Conservation (phyloP, 2,329 filamentous ascomycete species). For the Aspergillus alliaceus region DNA sequence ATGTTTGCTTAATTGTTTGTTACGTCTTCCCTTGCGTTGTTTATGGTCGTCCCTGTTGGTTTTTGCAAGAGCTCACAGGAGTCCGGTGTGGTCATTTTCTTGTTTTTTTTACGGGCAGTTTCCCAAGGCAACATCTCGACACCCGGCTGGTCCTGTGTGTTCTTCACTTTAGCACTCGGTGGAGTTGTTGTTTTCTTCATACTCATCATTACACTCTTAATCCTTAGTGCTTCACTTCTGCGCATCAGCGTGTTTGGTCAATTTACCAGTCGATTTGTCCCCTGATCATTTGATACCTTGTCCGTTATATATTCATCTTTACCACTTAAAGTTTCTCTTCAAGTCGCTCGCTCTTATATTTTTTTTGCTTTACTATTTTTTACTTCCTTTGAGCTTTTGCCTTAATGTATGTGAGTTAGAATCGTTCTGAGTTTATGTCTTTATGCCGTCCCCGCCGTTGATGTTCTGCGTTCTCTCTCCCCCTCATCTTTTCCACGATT, state of each 20-base stretch:
- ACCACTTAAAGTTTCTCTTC: constrained; percentile 15
- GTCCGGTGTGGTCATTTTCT: constrained; percentile 46
- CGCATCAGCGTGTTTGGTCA: constrained; percentile 37
- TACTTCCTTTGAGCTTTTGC: constrained; percentile 14
- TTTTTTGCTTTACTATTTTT: constrained; percentile 15
- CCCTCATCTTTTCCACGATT: constrained; percentile 9
- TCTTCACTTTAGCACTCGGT: constrained; percentile 39
- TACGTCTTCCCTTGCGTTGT: constrained; percentile 33
- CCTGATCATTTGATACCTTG: constrained; percentile 32
- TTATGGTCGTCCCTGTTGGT: constrained; percentile 22
- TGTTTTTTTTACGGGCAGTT: constrained; percentile 36
- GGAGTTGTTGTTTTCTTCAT: constrained; percentile 33
- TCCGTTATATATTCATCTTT: constrained; percentile 25
- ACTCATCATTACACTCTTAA: constrained; percentile 20
- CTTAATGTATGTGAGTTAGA: constrained; percentile 27
- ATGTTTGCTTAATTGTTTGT: constrained; percentile 24
- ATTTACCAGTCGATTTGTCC: constrained; percentile 23
- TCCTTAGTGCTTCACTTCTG: constrained; percentile 30
- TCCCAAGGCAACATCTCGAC: constrained; percentile 39
- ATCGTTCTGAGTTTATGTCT: constrained; percentile 29
- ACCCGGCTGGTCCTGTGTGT: constrained; percentile 51
- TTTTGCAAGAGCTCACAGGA: constrained; percentile 42
- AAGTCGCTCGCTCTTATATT: constrained; percentile 14
- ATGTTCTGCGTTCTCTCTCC: constrained; percentile 15
- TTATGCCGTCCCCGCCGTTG: constrained; percentile 24